Conservation (phyloP, 345 rosid genomes). For the Salix suchowensis region DNA sequence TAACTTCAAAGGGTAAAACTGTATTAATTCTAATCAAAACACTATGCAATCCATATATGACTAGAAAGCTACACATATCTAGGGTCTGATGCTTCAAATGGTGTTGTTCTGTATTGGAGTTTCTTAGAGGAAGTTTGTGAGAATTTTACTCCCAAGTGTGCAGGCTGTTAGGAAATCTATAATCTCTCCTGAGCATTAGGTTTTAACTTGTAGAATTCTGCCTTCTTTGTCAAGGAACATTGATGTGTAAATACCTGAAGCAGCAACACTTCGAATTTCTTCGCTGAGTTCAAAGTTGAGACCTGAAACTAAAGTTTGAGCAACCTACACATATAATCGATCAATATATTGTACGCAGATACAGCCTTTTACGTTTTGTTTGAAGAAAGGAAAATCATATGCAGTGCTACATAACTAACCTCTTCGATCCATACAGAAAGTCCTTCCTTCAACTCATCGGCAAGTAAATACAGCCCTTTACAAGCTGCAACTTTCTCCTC, state of each 20-base stretch:
- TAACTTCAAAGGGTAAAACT: background rate
- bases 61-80: background rate
- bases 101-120: background rate
- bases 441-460: conserved; percentile 7
- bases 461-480: background rate
- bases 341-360: background rate
- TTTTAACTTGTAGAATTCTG: background rate
- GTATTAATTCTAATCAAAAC: background rate
- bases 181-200: background rate
- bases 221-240: background rate
- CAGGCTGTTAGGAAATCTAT: background rate
- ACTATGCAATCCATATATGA: background rate
- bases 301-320: conserved; percentile 17
- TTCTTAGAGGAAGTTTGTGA: no score
- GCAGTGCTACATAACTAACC: conserved; percentile 10
- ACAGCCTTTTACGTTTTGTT: background rate
- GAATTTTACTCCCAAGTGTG: background rate
- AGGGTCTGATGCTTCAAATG: background rate
- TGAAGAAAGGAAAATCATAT: background rate
- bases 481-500: conserved; percentile 9
- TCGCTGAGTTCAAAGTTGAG: background rate
- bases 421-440: conserved; percentile 12
- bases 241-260: background rate
- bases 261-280: conserved; percentile 4
- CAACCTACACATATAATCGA: conserved; percentile 8